Base-by-base conservation (phyloP, 768 basidiomycete species). In the Pleurotus giganteus region DNA sequence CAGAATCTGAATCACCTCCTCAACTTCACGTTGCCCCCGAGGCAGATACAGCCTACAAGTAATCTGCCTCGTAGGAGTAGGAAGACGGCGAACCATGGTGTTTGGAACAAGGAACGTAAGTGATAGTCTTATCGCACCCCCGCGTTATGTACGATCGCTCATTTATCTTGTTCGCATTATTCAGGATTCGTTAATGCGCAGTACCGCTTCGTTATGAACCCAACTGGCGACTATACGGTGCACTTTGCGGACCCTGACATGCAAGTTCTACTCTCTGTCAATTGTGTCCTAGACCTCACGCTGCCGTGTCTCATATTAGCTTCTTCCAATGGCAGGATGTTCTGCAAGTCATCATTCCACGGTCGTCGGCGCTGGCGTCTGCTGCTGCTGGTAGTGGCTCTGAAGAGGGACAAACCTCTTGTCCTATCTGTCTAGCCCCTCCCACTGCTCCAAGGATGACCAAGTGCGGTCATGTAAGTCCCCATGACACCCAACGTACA, bases 211-310 rank as follows among this genome's bases (percentile, higher is more conserved):
- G 83, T 98, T 37, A 88, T 98, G 87, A 91, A 93, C 63, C 96
- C 96, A 2, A 84, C 78, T 36, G 90, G 91, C n/a, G 80, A 81
- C 63, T 95, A 97, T 66, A 92, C 94, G 15, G 95, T 90, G 4
- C 94, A 97, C 69, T 95, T 98, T 66, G 94, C 93, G 37, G 95
- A 98, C 69, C 94, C 97, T 29, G 97, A 99, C 71, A 95, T 98
- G 89, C 90, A 69, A 65, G 91, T 76, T 57, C 53, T 57, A 47
- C 58, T 44, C 47, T 54, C 31, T 46, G 26, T 28, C 31, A 15
- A 29, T 31, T 31, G 41, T 4, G 49, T 36, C 44, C 21, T 53
- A 47, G 46, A 59, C 53, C 59, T 47, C 65, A 66, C 58, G 58
- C 15, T 51, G 13, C 37, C 47, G 7, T 37, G 46, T 32, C 37